phyloP scores from a whole-genome alignment of 371 early-diverging fungal species.

The Mortierella sp. region DNA sequence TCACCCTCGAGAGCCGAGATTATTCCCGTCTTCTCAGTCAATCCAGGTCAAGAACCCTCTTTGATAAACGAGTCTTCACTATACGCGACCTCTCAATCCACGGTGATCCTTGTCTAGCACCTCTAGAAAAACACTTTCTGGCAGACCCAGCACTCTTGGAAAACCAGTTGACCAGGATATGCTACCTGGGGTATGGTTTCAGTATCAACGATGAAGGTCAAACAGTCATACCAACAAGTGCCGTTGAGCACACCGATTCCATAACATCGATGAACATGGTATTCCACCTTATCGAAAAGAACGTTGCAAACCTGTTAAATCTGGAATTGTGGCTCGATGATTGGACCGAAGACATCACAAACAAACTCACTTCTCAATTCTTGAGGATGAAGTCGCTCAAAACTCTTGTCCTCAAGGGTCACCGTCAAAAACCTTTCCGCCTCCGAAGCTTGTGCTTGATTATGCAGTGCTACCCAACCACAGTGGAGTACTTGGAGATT shows the following conservation, averaged over 20 bases:
- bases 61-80: conserved; percentile 3
- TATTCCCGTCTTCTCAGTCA: background rate
- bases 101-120: background rate
- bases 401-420: background rate
- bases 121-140: background rate
- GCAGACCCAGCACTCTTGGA: background rate
- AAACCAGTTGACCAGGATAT: conserved; percentile 2
- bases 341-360: background rate
- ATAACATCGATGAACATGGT: background rate
- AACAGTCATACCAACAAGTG: too few species aligned
- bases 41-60: background rate
- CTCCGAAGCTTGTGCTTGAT: background rate
- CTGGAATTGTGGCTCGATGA: background rate
- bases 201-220: background rate
- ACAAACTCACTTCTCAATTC: background rate
- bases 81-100: background rate
- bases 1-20: conserved; percentile 1
- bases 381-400: background rate
- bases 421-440: background rate
- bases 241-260: background rate
- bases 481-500: conserved; percentile 8
- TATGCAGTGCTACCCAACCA: background rate
- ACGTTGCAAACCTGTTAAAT: background rate
- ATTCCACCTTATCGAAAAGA: background rate
- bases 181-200: background rate